Evolutionary conservation across 257 asterid species (phyloP).

Genomic region (Cynanchum wilfordii): DNA sequence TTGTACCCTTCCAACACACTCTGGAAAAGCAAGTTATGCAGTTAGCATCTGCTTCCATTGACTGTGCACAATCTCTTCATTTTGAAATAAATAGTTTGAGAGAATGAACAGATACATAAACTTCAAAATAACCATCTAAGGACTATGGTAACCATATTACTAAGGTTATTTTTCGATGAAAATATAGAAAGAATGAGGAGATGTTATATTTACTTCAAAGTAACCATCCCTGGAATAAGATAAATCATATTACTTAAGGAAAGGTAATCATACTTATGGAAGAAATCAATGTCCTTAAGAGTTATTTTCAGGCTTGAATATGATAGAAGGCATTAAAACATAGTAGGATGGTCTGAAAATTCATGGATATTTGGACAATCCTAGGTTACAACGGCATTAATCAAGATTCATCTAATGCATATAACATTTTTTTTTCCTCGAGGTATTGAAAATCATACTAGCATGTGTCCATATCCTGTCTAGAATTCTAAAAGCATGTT

Average conservation of each 20-base stretch:
- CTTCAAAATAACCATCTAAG: background rate
- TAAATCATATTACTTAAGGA: background rate
- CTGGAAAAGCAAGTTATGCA: constrained; percentile 40
- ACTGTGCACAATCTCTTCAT: background rate
- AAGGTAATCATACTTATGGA: background rate
- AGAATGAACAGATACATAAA: background rate
- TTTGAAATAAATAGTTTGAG: background rate
- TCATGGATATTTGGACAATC: background rate
- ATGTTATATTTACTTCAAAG: background rate
- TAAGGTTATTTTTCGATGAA: background rate
- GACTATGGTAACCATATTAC: background rate
- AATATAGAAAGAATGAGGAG: background rate
- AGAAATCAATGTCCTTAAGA: background rate
- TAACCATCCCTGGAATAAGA: background rate
- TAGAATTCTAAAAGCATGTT: background rate
- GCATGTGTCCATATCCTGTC: too few species aligned
- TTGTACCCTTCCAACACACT: constrained; percentile 87
- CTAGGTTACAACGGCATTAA: background rate
- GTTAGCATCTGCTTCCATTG: background rate
- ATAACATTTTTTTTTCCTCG: background rate
- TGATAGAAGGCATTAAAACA: background rate
- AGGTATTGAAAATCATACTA: background rate
- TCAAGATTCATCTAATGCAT: background rate
- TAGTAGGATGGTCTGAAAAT: background rate
- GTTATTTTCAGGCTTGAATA: background rate